Base-by-base conservation (phyloP, 2,329 filamentous ascomycete genomes). In the Sclerotiophoma versabilis region DNA sequence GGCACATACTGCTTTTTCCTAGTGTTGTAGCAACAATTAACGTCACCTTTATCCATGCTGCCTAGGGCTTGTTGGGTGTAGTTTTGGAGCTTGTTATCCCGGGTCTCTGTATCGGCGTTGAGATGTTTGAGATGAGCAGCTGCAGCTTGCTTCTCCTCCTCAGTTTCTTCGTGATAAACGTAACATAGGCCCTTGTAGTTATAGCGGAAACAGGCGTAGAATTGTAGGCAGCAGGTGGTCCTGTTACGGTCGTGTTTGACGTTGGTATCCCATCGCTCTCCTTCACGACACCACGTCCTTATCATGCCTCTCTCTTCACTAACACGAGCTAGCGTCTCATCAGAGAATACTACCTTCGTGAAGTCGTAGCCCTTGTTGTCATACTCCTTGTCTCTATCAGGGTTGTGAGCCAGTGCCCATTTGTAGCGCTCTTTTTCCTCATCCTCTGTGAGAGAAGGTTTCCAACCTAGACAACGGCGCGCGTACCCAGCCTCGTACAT, bases 401-500 rank as follows among this genome's bases (percentile, higher is more conserved):
- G 17, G 34, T 37, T 37, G 20, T 37, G 17, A 5, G 34, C 20
- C 4, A 37, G 9, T 20, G 34, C 34, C 34, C 17, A 23, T 12
- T 37, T 15, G 22, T 41, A 41, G 26, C 15, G 3, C 38, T 27
- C 25, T 6, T 27, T 5, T 15, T 41, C 38, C 26, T 41, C n/a
- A 11, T 15, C 22, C 5, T 2, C 4, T 12, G 20, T 50, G 15
- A 26, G 29, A 2, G 4, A 27, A 9, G 23, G 49, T n/a, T 47
- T 53, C 49, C 27, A 48, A 12, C 43, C 29, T 29, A 27, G 49
- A 12, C 39, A 26, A 6, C 22, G 4, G 4, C 43, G 26, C n/a
- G 15, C 22, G 22, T 47, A 53, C 1, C 49, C 22, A 42, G 49
- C 49, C 15, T 29, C 12, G 20, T 47, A 53, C 42, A 53, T 53